A percentile compares a stretch with the other conserved stretches of the same genome.
Evolutionary conservation across 2,329 filamentous ascomycete genomes (phyloP).

Genomic region (Colletotrichum lupini): DNA sequence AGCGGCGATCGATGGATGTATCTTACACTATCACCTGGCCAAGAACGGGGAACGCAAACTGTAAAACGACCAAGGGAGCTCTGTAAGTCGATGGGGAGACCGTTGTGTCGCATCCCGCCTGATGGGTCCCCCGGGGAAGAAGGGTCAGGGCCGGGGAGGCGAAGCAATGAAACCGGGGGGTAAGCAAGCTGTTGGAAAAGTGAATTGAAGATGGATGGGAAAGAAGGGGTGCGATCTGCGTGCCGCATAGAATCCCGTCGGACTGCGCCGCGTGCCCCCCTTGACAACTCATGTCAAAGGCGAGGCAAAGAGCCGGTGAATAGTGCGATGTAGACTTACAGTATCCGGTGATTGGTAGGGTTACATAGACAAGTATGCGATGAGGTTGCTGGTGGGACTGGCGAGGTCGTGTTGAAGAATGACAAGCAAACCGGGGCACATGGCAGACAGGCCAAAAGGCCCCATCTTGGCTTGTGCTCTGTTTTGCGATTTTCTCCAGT

Average conservation of each 20-base stretch:
- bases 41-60: constrained; percentile 1
- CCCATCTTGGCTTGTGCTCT: neutral
- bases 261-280: neutral
- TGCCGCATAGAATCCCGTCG: neutral
- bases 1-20: neutral
- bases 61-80: neutral
- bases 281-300: neutral
- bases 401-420: neutral
- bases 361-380: neutral
- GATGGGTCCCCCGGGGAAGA: constrained; percentile 25
- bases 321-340: neutral
- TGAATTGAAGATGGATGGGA: neutral
- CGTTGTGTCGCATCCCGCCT: constrained; percentile 26
- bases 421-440: constrained; percentile 10
- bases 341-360: neutral
- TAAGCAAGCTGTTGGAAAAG: neutral
- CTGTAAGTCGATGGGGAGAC: neutral
- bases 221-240: constrained; percentile 1
- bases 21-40: neutral
- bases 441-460: neutral
- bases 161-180: neutral
- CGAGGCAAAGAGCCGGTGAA: neutral
- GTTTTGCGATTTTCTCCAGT: neutral
- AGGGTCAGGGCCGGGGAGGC: neutral
- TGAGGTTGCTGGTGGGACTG: neutral